Evolutionary conservation across 306 rosid genomes (phyloP), one percentile per base, ranked within the genome.

Genomic region (Dicorynia guianensis): DNA sequence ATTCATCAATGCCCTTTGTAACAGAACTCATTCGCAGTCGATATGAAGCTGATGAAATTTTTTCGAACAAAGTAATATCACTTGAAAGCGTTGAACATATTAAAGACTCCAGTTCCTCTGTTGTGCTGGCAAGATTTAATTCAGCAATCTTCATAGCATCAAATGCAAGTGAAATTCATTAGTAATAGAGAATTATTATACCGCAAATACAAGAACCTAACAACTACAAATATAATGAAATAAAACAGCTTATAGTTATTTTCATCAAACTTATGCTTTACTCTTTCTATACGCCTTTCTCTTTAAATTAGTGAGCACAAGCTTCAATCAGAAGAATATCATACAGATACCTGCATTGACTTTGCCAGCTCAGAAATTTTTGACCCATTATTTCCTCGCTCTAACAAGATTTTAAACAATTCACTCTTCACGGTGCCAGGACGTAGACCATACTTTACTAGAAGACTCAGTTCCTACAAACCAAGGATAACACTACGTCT

Each of bases 31-130:
- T 80, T 25, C 99, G 99, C 19, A 95, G 56, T 75, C 99, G 96
- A 77, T 90, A 95, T 47, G 97, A 88, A 77, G 89, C 80, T n/a
- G 96, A 76, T 0, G 99, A 92, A 83, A 95, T 95, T 86, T 95
- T 95, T 80, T 95, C 97, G 83, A 95, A 95, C 69, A 95, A 84
- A 50, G 97, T 87, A 77, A 95, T 86, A 80, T 95, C 99, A 86
- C 99, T 95, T 35, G 99, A 87, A 50, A 95, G 88, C 36, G 90
- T 80, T 40, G 97, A 89, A 80, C 85, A 86, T 80, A 95, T 87
- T 63, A 86, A 72, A 67, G 83, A 84, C 84, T 92, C 97, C 62
- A 95, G 80, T 62, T 92, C 96, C 72, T 86, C 97, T 14, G 80
- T 74, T 59, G 90, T 74, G 86, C 84, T 79, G 79, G 81, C 84